Percentiles rank a stretch among this genome's conserved stretches.
Conservation (phyloP, 2,329 filamentous ascomycete species). For the Epichloe typhina region DNA sequence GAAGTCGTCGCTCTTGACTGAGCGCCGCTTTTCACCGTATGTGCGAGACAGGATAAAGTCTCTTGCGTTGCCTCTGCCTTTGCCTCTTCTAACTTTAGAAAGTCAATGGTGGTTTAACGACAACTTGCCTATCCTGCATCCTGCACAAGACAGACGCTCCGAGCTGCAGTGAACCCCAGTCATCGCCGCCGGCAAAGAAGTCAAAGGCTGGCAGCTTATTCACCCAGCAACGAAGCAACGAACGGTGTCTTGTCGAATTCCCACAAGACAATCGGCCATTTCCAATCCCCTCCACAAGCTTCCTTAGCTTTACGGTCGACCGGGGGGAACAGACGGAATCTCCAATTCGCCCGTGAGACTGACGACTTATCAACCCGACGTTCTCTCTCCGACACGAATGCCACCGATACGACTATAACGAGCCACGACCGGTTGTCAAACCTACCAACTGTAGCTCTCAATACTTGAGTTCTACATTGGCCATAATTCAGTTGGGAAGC, state of each 20-base stretch:
- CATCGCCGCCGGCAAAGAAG: not conserved
- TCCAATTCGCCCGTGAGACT: not conserved
- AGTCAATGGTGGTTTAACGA: not conserved
- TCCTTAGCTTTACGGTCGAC: not conserved
- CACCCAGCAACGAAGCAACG: constrained; percentile 4
- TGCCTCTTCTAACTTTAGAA: not conserved
- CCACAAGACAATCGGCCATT: constrained; percentile 6
- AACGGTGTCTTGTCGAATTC: not conserved
- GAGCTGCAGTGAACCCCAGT: not conserved
- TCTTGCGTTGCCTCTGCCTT: not conserved
- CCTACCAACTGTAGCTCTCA: not conserved
- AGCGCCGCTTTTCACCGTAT: constrained; percentile 6
- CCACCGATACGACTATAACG: constrained; percentile 20
- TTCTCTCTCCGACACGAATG: constrained; percentile 16
- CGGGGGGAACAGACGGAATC: not conserved
- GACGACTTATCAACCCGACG: constrained; percentile 2
- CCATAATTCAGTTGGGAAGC: not conserved
- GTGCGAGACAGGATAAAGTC: constrained; percentile 4
- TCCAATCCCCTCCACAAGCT: not conserved
- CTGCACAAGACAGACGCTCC: not conserved
- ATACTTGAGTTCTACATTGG: not conserved
- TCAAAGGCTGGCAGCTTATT: not conserved
- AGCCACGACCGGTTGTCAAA: constrained; percentile 12
- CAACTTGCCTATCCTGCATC: not conserved
- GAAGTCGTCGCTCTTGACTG: constrained; percentile 7